Evolutionary conservation across 2,329 filamentous ascomycete species (phyloP), one percentile per base, ranked within the genome.

Genomic region (Xylariaceae sp.): DNA sequence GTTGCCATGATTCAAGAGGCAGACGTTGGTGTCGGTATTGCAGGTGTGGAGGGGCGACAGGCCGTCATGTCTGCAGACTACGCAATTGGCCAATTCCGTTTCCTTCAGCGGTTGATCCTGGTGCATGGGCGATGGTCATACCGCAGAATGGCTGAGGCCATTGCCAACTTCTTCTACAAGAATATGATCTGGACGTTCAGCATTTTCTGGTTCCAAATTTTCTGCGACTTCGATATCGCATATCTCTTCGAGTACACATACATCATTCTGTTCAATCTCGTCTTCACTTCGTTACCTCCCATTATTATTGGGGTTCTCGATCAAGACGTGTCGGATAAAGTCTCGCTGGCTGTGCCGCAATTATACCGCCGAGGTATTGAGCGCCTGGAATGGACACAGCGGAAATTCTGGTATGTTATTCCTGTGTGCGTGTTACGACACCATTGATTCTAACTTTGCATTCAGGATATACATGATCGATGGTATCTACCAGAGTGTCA

Each of bases 131-230:
- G 91, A 51, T 96, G 91, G 89, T 96, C 90, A n/a, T 99, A 99
- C 72, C 83, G 92, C 46, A 84, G 94, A 61, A 75, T 99, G 67
- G 90, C 87, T 30, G 94, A 99, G 74, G 89, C 86, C 42, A 96
- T 95, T 63, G 90, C 90, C 68, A 99, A 99, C 69, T 99, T 99
- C 78, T 99, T 99, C 77, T 99, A 97, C 82, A 99, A 99, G 86
- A 99, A 97, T 75, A 87, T 99, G 71, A 87, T 97, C 45, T 99
- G 94, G 94, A 94, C 90, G 1, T 92, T 96, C 65, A 82, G 87
- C 39, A 87, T 99, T 51, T 96, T 97, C 78, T 97, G 92, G 92
- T 99, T 89, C 71, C 90, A 95, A 67, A 89, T 96, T 47, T 99
- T 87, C 71, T 90, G 88, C 75, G 87, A 95, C 71, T 96, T 95